A percentile compares a stretch with the other conserved stretches of the same genome.
Conservation (phyloP, 192 early-diverging fungal species). For the Thoreauomyces humboldtii region DNA sequence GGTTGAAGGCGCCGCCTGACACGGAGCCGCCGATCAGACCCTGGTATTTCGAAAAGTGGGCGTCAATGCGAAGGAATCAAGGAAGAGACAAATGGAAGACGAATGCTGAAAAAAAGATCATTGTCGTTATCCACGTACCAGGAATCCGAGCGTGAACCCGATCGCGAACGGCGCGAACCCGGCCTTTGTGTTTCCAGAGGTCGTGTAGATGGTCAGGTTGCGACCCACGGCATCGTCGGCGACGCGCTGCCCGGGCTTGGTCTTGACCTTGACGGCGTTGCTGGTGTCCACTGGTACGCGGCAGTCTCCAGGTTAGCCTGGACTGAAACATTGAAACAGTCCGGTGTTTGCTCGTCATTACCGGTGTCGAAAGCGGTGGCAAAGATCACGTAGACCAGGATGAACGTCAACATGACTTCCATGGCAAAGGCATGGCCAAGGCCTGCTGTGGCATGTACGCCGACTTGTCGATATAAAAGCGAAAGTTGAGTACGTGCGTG, state of each 20-base stretch:
- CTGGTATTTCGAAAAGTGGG: constrained; percentile 3
- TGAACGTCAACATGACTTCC: constrained; percentile 57
- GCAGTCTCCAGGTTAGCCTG: neutral
- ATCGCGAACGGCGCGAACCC: constrained; percentile 63
- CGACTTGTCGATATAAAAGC: too few species aligned
- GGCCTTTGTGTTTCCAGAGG: constrained; percentile 63
- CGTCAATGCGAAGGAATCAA: too few species aligned
- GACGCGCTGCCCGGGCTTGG: neutral
- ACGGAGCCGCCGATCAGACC: constrained; percentile 55
- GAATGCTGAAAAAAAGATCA: neutral
- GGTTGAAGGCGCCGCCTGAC: constrained; percentile 62
- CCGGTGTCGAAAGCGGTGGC: constrained; percentile 65
- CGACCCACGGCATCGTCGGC: constrained; percentile 41
- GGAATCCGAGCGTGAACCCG: constrained; percentile 58
- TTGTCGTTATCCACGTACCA: constrained; percentile 10
- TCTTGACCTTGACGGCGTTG: constrained; percentile 45
- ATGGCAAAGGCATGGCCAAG: constrained; percentile 56
- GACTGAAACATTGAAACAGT: neutral
- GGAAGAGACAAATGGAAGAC: neutral
- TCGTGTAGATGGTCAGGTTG: constrained; percentile 64
- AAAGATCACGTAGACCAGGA: constrained; percentile 64
- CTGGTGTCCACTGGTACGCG: constrained; percentile 46
- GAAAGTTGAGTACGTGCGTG: too few species aligned
- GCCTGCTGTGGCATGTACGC: constrained; percentile 32
- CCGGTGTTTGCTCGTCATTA: constrained; percentile 12